Evolutionary conservation across 73 alveolate genomes (phyloP).

Genomic region (Uronychia setigera): DNA sequence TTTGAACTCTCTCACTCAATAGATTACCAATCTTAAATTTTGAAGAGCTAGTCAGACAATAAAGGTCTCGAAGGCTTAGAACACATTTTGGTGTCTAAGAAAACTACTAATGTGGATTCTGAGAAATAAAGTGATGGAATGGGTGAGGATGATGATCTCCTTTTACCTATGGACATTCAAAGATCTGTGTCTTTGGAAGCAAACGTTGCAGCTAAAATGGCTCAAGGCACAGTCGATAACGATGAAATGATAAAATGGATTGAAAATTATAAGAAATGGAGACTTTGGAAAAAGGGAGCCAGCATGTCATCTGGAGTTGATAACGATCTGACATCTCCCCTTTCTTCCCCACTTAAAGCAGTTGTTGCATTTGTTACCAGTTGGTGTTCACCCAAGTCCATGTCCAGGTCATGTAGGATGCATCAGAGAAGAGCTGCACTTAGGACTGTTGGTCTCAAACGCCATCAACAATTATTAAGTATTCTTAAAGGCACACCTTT

Average conservation of each 20-base stretch:
- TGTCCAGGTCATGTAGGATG: background rate
- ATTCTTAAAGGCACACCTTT: slow-evolving; percentile 32
- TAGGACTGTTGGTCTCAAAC: slow-evolving; percentile 54
- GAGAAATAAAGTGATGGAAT: background rate
- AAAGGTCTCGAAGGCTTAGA: no score
- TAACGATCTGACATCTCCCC: slow-evolving; percentile 37
- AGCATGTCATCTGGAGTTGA: background rate
- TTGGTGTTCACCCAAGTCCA: background rate
- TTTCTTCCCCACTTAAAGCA: slow-evolving; percentile 58
- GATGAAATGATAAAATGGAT: slow-evolving; percentile 60
- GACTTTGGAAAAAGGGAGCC: slow-evolving; percentile 38
- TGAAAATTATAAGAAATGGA: slow-evolving; percentile 66
- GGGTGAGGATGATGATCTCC: slow-evolving; percentile 37
- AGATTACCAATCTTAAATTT: slow-evolving; percentile 40
- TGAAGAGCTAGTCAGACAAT: slow-evolving; percentile 7
- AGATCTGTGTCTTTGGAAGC: slow-evolving; percentile 58
- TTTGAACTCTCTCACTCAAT: slow-evolving; percentile 47
- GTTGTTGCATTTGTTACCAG: slow-evolving; percentile 54
- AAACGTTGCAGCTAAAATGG: background rate
- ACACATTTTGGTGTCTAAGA: no score
- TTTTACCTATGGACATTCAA: slow-evolving; percentile 36
- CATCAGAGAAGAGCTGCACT: slow-evolving; percentile 59
- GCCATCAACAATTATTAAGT: slow-evolving; percentile 4
- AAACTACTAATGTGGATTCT: no score
- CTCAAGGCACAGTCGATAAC: slow-evolving; percentile 11